Conservation (phyloP, 2,329 filamentous ascomycete species). For the Ophioceras dolichostomum region DNA sequence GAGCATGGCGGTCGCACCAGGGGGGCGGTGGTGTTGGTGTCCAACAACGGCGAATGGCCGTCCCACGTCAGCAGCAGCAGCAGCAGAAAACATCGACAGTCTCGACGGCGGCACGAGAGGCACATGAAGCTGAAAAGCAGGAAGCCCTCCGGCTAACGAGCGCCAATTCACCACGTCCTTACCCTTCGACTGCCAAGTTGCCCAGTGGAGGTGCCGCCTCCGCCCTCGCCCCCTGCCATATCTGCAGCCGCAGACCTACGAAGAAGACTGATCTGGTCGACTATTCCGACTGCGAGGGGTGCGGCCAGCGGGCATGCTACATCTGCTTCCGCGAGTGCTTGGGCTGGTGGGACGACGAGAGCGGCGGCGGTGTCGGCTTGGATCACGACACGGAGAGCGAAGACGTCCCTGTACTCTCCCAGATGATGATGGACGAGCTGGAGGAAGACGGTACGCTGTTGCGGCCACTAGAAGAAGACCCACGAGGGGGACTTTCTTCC, state of each 20-base stretch:
- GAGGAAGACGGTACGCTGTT: too few species aligned
- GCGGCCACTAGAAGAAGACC: constrained; percentile 4
- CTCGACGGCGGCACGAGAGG: background rate
- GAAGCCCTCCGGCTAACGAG: constrained; percentile 7
- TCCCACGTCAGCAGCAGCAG: background rate
- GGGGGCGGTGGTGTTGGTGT: too few species aligned
- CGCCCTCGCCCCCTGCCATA: constrained; percentile 45
- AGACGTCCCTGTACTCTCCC: too few species aligned
- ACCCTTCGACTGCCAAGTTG: too few species aligned
- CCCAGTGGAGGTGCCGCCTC: too few species aligned
- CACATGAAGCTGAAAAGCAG: constrained; percentile 1
- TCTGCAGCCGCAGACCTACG: constrained; percentile 53
- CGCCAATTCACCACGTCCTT: constrained; percentile 5
- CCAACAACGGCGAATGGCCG: background rate
- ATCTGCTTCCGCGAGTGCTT: constrained; percentile 56
- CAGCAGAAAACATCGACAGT: background rate
- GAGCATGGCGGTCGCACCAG: background rate
- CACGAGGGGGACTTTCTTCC: too few species aligned
- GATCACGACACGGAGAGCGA: too few species aligned
- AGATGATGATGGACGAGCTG: too few species aligned
- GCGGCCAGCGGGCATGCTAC: constrained; percentile 50
- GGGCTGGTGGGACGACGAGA: constrained; percentile 29
- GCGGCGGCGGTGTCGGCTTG: too few species aligned
- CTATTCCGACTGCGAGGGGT: constrained; percentile 52
- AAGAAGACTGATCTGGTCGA: constrained; percentile 54